Conservation (phyloP, 345 rosid genomes). For the Erysimum cheiranthoides region DNA sequence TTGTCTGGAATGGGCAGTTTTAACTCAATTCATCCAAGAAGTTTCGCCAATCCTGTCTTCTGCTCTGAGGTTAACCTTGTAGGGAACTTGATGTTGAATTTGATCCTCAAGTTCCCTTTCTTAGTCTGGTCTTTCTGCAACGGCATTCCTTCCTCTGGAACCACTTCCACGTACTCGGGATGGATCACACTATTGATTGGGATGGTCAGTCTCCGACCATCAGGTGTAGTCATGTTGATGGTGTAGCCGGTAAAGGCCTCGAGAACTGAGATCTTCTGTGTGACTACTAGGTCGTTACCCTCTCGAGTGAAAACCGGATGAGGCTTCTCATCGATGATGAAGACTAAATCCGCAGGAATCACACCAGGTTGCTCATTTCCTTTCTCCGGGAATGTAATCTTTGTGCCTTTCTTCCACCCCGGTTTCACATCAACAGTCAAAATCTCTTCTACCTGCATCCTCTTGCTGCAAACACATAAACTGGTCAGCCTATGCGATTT, state of each 20-base stretch:
- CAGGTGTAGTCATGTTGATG: constrained; percentile 55
- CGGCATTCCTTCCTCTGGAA: constrained; percentile 69
- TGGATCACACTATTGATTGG: constrained; percentile 54
- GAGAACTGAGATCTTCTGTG: constrained; percentile 54
- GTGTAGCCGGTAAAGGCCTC: constrained; percentile 69
- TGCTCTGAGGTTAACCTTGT: constrained; percentile 55
- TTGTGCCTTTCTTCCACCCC: constrained; percentile 64
- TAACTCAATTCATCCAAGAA: constrained; percentile 38
- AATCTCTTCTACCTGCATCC: constrained; percentile 57
- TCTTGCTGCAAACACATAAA: constrained; percentile 48
- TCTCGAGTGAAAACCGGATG: constrained; percentile 63
- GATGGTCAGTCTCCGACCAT: constrained; percentile 57
- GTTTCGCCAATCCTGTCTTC: constrained; percentile 58
- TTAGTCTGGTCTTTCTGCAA: constrained; percentile 58
- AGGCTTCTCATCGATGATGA: constrained; percentile 69
- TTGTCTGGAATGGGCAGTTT: not conserved
- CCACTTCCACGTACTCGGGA: constrained; percentile 60
- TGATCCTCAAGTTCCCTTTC: constrained; percentile 63
- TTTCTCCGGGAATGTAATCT: constrained; percentile 61
- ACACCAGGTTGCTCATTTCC: constrained; percentile 58
- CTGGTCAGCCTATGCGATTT: not conserved
- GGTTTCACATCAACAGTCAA: constrained; percentile 57
- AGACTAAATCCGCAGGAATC: constrained; percentile 55
- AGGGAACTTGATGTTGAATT: constrained; percentile 68
- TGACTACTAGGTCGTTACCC: constrained; percentile 57